Evolutionary conservation across 1,139 yeast species (phyloP).

Genomic region (Debaryomyces sp.): DNA sequence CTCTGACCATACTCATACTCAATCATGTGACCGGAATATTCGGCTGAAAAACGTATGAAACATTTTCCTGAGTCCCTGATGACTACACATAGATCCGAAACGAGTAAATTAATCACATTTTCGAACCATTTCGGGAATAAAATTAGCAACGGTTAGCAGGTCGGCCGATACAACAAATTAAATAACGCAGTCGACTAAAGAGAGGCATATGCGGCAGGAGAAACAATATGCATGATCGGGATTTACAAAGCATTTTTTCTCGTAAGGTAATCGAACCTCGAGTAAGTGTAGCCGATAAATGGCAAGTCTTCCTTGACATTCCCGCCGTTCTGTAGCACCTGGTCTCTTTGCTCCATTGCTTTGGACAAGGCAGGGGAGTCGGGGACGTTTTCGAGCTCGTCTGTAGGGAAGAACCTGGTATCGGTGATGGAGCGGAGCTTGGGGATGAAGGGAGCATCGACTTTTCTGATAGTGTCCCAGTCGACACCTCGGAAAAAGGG

Average conservation of each 20-base stretch:
- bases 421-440: constrained; percentile 75
- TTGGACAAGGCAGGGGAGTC: constrained; percentile 84
- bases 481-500: constrained; percentile 96
- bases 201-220: not conserved
- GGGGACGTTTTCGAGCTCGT: constrained; percentile 93
- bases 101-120: not conserved
- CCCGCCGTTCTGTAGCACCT: constrained; percentile 34
- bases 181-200: not conserved
- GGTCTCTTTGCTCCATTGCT: constrained; percentile 65
- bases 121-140: not conserved
- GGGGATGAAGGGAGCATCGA: constrained; percentile 90
- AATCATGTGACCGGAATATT: constrained; percentile 21
- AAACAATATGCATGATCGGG: not conserved
- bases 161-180: not conserved
- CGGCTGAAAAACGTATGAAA: constrained; percentile 11
- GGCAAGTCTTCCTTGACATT: constrained; percentile 85
- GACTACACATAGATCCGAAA: not conserved
- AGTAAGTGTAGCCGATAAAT: constrained; percentile 94
- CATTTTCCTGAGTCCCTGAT: not conserved
- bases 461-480: constrained; percentile 91
- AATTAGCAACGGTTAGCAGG: not conserved
- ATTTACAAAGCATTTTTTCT: constrained; percentile 74
- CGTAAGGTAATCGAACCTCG: constrained; percentile 90
- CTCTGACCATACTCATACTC: not conserved
- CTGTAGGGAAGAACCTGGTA: constrained; percentile 97